phyloP scores from a whole-genome alignment of 257 asterid genomes.

The Primulina huaijiensis region DNA sequence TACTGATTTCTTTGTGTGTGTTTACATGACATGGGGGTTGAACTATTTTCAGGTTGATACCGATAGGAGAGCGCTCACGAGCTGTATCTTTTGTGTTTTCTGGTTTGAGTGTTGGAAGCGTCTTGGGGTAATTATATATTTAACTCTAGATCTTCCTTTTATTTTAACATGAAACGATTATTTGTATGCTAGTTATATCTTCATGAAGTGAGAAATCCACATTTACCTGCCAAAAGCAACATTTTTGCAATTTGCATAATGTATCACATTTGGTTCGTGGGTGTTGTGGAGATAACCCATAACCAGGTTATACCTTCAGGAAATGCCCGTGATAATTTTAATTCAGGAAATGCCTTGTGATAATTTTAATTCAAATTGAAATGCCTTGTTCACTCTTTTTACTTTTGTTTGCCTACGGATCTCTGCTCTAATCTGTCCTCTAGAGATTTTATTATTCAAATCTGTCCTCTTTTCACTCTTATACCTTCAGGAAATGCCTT shows the following conservation, averaged over 20 bases:
- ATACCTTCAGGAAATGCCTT: not conserved
- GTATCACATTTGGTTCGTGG: not conserved
- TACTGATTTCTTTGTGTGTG: conserved; percentile 2
- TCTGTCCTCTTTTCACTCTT: too few relatives aligned
- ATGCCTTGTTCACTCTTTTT: not conserved
- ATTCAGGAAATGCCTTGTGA: not conserved
- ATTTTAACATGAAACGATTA: conserved; percentile 18
- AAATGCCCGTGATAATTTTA: not conserved
- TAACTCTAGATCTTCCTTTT: conserved; percentile 7
- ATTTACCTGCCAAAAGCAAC: not conserved
- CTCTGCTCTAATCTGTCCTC: not conserved
- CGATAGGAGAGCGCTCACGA: conserved; percentile 88
- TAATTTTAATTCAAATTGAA: not conserved
- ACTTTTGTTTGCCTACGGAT: not conserved
- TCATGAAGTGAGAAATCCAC: not conserved
- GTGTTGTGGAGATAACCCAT: too few relatives aligned
- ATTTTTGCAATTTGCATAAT: not conserved
- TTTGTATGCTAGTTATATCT: not conserved
- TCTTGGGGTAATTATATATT: conserved; percentile 60
- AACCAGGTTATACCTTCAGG: not conserved
- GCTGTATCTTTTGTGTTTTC: conserved; percentile 97
- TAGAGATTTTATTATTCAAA: not conserved
- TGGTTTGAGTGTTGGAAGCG: conserved; percentile 97
- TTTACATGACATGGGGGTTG: conserved; percentile 14
- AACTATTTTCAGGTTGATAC: conserved; percentile 68